A percentile compares a stretch with the other conserved stretches of the same genome.
Conservation (phyloP, 352 stramenopile genomes). For the Pythium aristosporum region DNA sequence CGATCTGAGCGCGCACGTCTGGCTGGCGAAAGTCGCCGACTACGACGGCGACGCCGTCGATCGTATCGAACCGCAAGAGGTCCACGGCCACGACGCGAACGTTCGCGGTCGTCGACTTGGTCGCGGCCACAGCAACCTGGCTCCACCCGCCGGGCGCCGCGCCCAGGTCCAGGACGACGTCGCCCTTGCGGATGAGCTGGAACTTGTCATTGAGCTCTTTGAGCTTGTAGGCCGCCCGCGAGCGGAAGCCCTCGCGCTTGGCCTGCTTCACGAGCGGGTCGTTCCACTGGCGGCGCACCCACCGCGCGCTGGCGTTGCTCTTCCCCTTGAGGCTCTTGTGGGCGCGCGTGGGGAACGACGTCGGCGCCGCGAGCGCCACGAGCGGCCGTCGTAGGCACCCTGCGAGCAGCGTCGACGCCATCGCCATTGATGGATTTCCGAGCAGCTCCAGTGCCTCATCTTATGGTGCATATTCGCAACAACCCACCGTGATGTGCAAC, state of each 20-base stretch:
- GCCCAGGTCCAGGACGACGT: slow-evolving; percentile 81
- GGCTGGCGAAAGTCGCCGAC: slow-evolving; percentile 82
- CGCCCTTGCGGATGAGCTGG: slow-evolving; percentile 58
- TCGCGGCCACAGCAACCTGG: slow-evolving; percentile 74
- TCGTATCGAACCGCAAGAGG: slow-evolving; percentile 61
- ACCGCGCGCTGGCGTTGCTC: slow-evolving; percentile 79
- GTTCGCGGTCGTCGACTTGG: slow-evolving; percentile 21
- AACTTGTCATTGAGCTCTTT: slow-evolving; percentile 83
- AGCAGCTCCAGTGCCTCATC: not conserved
- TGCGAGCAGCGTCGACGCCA: slow-evolving; percentile 8
- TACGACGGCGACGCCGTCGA: slow-evolving; percentile 67
- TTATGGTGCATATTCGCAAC: slow-evolving; percentile 15
- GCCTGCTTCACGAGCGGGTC: slow-evolving; percentile 85
- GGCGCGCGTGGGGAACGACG: slow-evolving; percentile 32
- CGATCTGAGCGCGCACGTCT: slow-evolving; percentile 54
- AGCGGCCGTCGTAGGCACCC: slow-evolving; percentile 14
- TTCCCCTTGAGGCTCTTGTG: slow-evolving; percentile 83
- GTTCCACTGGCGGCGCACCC: slow-evolving; percentile 82
- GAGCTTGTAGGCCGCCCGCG: slow-evolving; percentile 81
- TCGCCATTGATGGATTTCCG: not conserved
- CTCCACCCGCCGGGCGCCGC: slow-evolving; percentile 85
- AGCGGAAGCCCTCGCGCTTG: slow-evolving; percentile 80
- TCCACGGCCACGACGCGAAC: slow-evolving; percentile 75
- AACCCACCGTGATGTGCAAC: slow-evolving; percentile 5
- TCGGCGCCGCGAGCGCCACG: not conserved